Evolutionary conservation across 208 protist genomes (phyloP), one percentile per base, ranked within the genome.

Genomic region (Trypanosoma vivax): DNA sequence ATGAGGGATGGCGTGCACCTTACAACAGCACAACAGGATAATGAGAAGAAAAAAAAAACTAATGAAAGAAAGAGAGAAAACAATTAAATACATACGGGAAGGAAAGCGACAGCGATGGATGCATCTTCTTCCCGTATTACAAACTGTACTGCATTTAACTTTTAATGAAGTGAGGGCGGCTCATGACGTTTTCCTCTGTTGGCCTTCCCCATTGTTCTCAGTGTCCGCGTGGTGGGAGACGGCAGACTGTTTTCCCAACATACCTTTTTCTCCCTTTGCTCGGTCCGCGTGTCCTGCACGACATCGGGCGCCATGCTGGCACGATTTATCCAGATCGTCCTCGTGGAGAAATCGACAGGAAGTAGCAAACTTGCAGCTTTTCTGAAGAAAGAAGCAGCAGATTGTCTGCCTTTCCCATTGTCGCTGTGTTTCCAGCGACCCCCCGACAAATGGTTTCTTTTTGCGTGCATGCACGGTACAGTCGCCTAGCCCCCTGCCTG

Each of bases 351-450:
- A 92, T 51, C 79, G 79, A 69, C 85, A 92, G 7, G 46, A 54
- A 7, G 88, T 81, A 37, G 65, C 70, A 51, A 88, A 92, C 61
- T 84, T 85, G 65, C 85, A 92, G 40, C 67, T 76, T 27, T 81
- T 81, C 60, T 92, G 81, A 11, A 74, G 61, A 57, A 77, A 74
- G 67, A 92, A 92, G 56, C 85, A 92, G 71, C 85, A 92, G 31
- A 69, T 65, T 19, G 78, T 88, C 45, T 84, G 65, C 39, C 69
- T 58, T 53, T 88, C 80, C 68, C 71, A 92, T 54, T 83, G 71
- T 10, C 73, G 65, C 55, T 89, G 79, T 6, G 77, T 79, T 68
- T 92, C 80, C 41, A 92, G 71, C 14, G 73, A 76, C 30, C 83
- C 83, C 13, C 83, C 83, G 45, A 91, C 83, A 57, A 91, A 91